Conservation (phyloP, 1,284 basidiomycete species). For the Ceratobasidium sp. region DNA sequence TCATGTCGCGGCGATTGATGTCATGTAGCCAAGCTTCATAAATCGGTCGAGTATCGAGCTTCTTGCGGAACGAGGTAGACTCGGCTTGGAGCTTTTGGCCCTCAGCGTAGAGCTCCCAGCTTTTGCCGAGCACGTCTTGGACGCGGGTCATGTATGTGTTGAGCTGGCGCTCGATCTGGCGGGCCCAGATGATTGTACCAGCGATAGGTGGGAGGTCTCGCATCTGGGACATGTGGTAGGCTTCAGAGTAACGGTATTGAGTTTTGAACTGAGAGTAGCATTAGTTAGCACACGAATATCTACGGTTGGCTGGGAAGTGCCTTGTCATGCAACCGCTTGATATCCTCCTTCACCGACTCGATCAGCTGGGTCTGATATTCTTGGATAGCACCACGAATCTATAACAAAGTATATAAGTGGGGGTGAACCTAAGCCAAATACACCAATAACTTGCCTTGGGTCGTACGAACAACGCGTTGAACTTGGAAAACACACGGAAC, state of each 20-base stretch:
- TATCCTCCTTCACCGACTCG: conserved; percentile 97
- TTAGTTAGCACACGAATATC: conserved; percentile 22
- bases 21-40: conserved; percentile 98
- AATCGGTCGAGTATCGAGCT: conserved; percentile 92
- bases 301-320: conserved; percentile 58
- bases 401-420: conserved; percentile 28
- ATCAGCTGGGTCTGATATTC: conserved; percentile 99
- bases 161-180: conserved; percentile 97
- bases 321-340: conserved; percentile 94
- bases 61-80: conserved; percentile 90
- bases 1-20: conserved; percentile 91
- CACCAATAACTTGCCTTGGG: conserved; percentile 77
- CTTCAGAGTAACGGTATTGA: conserved; percentile 94
- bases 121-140: conserved; percentile 97
- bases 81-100: conserved; percentile 97
- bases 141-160: conserved; percentile 99
- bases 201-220: conserved; percentile 97
- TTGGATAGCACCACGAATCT: conserved; percentile 97
- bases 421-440: not conserved
- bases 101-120: conserved; percentile 99
- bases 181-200: conserved; percentile 97
- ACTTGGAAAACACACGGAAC: conserved; percentile 99
- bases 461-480: conserved; percentile 96
- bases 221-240: conserved; percentile 98
- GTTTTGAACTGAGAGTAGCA: conserved; percentile 76